These are phyloP conservation scores for Ambrosia artemisiifolia DNA, from an alignment of 129 eudicot genomes.

Conservation along the genomic window DNA sequence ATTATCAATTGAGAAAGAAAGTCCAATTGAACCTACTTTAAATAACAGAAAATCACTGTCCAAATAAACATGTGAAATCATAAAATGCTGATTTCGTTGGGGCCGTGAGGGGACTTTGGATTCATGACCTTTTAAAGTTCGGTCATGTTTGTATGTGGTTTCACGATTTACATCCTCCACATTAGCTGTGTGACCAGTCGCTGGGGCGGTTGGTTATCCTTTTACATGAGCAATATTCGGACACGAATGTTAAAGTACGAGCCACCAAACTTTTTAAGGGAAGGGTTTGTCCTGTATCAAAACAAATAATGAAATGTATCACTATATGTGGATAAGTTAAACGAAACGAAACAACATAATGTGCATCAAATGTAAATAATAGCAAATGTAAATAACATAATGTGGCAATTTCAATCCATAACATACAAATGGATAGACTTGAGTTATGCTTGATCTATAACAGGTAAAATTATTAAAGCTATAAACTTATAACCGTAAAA, in stretches of 20 bases:
- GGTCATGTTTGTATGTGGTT: no score
- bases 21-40: no score
- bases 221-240: no score
- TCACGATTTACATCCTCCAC: no score
- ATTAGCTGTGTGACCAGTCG: no score
- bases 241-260: conserved; percentile 25
- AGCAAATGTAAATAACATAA: not conserved
- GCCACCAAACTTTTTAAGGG: conserved; percentile 37
- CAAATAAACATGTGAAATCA: no score
- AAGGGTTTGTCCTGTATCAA: not conserved
- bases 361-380: not conserved
- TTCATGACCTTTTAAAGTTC: no score
- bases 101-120: no score
- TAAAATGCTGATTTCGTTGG: no score
- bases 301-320: not conserved
- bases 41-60: no score
- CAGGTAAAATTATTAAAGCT: not conserved
- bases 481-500: not conserved
- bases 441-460: not conserved
- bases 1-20: no score
- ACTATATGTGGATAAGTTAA: not conserved
- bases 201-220: no score
- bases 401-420: not conserved
- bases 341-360: not conserved
- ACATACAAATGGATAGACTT: not conserved